Percentiles rank a stretch among this genome's conserved stretches.
These are phyloP conservation scores for Silene noctiflora DNA, from an alignment of 179 eudicot species.

Conservation along the genomic window DNA sequence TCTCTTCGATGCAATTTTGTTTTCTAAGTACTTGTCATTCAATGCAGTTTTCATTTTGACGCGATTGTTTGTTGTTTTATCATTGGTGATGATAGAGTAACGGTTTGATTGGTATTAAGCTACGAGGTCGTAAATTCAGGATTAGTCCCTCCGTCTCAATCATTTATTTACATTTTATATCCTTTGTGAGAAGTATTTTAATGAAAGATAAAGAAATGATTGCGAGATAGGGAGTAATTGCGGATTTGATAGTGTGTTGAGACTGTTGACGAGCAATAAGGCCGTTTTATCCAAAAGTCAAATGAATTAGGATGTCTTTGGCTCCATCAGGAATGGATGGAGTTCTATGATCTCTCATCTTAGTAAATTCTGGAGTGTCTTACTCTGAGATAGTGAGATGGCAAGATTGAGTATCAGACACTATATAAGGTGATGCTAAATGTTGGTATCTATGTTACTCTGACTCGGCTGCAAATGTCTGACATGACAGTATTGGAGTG, in stretches of 20 bases:
- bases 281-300: neutral
- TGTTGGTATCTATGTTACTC: neutral
- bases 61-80: neutral
- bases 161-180: too few relatives aligned
- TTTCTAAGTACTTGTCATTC: too few relatives aligned
- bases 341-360: neutral
- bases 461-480: too few relatives aligned
- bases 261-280: neutral
- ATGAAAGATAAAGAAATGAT: too few relatives aligned
- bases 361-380: neutral
- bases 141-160: too few relatives aligned
- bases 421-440: neutral
- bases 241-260: neutral
- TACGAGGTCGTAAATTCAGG: neutral
- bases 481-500: too few relatives aligned
- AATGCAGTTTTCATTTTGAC: neutral
- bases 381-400: neutral
- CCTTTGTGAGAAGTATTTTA: too few relatives aligned
- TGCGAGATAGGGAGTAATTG: neutral
- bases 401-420: neutral
- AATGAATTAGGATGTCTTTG: neutral
- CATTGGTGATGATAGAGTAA: neutral
- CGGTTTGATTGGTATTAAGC: neutral
- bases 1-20: conserved; percentile 2
- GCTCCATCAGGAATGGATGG: neutral